These are phyloP conservation scores for Houttuynia cordata DNA, from an alignment of 164 flowering plant genomes.

Conservation along the genomic window DNA sequence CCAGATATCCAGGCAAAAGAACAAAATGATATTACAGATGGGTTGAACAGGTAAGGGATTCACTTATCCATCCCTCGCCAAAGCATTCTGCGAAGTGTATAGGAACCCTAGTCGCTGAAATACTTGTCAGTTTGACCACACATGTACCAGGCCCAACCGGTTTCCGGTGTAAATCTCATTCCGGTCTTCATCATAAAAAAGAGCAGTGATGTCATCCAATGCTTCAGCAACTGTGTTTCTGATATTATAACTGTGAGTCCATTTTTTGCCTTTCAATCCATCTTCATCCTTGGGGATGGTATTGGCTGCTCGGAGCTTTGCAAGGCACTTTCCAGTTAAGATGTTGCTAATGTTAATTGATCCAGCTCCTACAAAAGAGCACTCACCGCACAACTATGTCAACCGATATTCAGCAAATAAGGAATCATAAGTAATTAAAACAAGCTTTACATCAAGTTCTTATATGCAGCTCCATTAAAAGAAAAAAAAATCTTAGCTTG, in stretches of 20 bases:
- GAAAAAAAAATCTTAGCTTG: no score
- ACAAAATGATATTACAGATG: no score
- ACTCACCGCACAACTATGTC: not conserved
- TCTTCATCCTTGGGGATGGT: slow-evolving; percentile 23
- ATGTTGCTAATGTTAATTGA: slow-evolving; percentile 91
- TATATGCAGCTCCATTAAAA: no score
- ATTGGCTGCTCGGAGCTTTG: slow-evolving; percentile 57
- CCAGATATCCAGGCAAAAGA: no score
- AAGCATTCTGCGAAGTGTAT: not conserved
- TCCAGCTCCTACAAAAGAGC: slow-evolving; percentile 45
- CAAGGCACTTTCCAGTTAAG: slow-evolving; percentile 86
- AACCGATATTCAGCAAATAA: no score
- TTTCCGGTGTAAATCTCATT: slow-evolving; percentile 94
- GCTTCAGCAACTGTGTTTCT: slow-evolving; percentile 74
- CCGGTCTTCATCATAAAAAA: slow-evolving; percentile 92
- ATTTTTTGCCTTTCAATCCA: slow-evolving; percentile 24
- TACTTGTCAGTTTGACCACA: slow-evolving; percentile 69
- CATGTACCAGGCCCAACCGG: slow-evolving; percentile 74
- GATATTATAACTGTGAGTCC: slow-evolving; percentile 17
- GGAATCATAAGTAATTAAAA: no score
- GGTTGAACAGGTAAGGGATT: no score
- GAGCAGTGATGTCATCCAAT: slow-evolving; percentile 87
- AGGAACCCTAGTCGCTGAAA: not conserved
- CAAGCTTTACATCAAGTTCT: no score
- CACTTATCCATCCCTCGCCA: not conserved